These are phyloP conservation scores for Kurtzmaniella fragi DNA, from an alignment of 805 yeast genomes.

Conservation along the genomic window DNA sequence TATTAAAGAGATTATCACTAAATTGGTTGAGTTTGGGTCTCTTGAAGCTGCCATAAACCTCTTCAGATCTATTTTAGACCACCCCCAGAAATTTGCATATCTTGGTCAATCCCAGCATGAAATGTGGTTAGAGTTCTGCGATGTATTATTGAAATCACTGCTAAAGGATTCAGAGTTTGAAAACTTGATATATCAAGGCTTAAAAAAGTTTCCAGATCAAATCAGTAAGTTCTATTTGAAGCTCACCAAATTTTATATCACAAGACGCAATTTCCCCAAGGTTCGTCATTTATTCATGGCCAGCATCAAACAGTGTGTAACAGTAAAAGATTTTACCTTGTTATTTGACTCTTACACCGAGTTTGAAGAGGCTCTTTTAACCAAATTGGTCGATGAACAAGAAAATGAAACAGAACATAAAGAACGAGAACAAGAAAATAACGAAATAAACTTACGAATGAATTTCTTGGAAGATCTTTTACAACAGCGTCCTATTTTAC, in stretches of 20 bases:
- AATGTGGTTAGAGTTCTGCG: conserved; percentile 43
- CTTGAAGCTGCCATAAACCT: conserved; percentile 3
- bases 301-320: conserved; percentile 41
- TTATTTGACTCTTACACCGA: conserved; percentile 62
- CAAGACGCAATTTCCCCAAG: conserved; percentile 20
- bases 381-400: conserved; percentile 10
- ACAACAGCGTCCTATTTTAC: conserved; percentile 48
- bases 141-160: conserved; percentile 25
- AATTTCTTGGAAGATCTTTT: conserved; percentile 50
- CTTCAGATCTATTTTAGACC: conserved; percentile 3
- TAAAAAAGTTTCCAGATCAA: conserved; percentile 53
- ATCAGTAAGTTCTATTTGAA: conserved; percentile 42
- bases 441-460: conserved; percentile 41
- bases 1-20: conserved; percentile 26
- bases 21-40: conserved; percentile 27
- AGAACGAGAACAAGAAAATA: conserved; percentile 5
- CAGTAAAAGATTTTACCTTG: conserved; percentile 57
- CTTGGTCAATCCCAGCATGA: conserved; percentile 42
- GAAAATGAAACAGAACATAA: conserved; percentile 7
- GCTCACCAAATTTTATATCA: conserved; percentile 45
- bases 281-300: conserved; percentile 38
- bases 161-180: conserved; percentile 4
- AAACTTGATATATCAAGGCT: conserved; percentile 8
- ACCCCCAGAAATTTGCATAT: conserved; percentile 11
- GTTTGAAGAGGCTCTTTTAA: conserved; percentile 49